Conservation (phyloP, 2,329 filamentous ascomycete species). For the Fusarium xyrophilum region DNA sequence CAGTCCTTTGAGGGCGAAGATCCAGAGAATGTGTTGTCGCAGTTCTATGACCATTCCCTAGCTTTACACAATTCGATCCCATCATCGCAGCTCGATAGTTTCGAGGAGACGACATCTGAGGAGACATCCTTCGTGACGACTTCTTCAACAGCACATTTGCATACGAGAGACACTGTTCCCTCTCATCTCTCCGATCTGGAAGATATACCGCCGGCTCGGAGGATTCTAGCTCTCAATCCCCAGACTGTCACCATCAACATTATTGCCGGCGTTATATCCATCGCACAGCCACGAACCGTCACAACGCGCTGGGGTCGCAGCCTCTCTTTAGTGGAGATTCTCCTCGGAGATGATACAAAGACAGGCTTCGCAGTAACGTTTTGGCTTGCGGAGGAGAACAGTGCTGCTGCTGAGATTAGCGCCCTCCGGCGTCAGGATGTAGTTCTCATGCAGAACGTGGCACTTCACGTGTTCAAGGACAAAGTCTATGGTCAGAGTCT, state of each 20-base stretch:
- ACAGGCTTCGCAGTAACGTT: conserved; percentile 83
- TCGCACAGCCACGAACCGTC: conserved; percentile 71
- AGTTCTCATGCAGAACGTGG: conserved; percentile 80
- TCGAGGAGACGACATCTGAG: conserved; percentile 37
- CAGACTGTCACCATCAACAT: conserved; percentile 84
- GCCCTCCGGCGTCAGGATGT: conserved; percentile 74
- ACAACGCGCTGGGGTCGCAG: conserved; percentile 68
- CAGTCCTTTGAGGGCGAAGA: conserved; percentile 43
- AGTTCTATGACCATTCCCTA: conserved; percentile 82
- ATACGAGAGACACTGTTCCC: conserved; percentile 36
- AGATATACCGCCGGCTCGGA: conserved; percentile 71
- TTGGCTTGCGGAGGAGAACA: conserved; percentile 68
- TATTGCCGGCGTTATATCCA: conserved; percentile 78
- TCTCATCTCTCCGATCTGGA: conserved; percentile 62
- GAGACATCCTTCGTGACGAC: conserved; percentile 51
- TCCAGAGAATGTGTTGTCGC: conserved; percentile 55
- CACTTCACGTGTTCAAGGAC: conserved; percentile 74
- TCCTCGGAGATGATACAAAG: conserved; percentile 85
- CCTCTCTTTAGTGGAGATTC: conserved; percentile 74
- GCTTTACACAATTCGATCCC: conserved; percentile 70
- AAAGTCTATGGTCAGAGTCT: conserved; percentile 87
- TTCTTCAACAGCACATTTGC: conserved; percentile 43
- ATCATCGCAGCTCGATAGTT: conserved; percentile 63
- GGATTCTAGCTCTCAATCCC: conserved; percentile 72
- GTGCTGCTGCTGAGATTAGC: conserved; percentile 45